These are phyloP conservation scores for Bonia amplexicaulis DNA, from an alignment of 176 grass and related monocot species.

Conservation along the genomic window DNA sequence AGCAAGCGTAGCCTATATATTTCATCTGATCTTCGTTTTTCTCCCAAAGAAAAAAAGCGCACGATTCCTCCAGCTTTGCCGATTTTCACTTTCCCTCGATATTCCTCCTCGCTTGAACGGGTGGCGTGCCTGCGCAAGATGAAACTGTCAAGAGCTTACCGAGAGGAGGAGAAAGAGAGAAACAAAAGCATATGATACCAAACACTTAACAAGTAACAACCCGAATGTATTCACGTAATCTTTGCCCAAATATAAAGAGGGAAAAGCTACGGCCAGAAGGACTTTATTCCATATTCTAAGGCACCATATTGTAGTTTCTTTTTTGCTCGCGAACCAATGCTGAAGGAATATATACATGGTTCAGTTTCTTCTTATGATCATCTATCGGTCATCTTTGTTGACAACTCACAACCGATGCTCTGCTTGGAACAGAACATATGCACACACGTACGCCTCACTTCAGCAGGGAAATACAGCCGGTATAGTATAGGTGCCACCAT, in stretches of 20 bases:
- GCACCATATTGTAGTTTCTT: background rate
- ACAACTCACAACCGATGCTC: slow-evolving; percentile 24
- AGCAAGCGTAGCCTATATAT: background rate
- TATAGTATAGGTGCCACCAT: slow-evolving; percentile 25
- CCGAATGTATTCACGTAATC: slow-evolving; percentile 32
- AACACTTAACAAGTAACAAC: slow-evolving; percentile 42
- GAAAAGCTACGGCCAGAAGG: slow-evolving; percentile 32
- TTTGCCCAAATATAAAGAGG: slow-evolving; percentile 10
- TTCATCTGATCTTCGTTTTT: slow-evolving; percentile 4
- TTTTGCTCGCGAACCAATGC: slow-evolving; percentile 25
- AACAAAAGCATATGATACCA: slow-evolving; percentile 40
- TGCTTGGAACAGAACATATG: slow-evolving; percentile 36
- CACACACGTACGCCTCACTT: background rate
- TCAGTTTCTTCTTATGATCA: slow-evolving; percentile 20
- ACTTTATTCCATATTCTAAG: slow-evolving; percentile 16
- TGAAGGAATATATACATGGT: slow-evolving; percentile 29
- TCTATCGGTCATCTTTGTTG: slow-evolving; percentile 21
- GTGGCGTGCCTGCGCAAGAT: background rate
- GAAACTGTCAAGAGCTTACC: background rate
- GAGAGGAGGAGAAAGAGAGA: background rate
- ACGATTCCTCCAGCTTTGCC: slow-evolving; percentile 24
- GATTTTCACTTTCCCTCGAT: slow-evolving; percentile 16
- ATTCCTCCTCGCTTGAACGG: background rate
- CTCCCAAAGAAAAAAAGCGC: background rate
- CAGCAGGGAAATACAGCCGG: background rate